These are phyloP conservation scores for Penicillium palitans DNA, from an alignment of 2,329 filamentous ascomycete species.

Conservation along the genomic window DNA sequence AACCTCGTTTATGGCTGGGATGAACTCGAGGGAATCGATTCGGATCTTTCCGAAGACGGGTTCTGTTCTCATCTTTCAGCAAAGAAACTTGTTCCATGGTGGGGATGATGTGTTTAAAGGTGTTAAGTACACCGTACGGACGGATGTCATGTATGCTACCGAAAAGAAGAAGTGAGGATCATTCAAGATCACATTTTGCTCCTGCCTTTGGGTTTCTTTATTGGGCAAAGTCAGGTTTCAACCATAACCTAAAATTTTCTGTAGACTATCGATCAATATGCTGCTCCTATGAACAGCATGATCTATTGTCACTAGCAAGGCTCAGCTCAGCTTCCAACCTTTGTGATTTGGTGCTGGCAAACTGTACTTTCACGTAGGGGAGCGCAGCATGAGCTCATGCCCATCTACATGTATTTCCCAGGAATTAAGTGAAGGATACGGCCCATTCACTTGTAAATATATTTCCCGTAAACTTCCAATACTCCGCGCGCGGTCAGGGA, in stretches of 20 bases:
- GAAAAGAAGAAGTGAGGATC: background rate
- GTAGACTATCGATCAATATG: too few relatives aligned
- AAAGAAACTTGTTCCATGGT: constrained; percentile 53
- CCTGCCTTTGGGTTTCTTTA: background rate
- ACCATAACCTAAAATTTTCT: background rate
- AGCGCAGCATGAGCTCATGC: constrained; percentile 43
- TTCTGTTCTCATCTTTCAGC: constrained; percentile 58
- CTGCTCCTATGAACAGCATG: background rate
- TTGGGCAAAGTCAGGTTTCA: too few relatives aligned
- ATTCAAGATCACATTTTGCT: too few relatives aligned
- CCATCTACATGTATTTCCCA: constrained; percentile 50
- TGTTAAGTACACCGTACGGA: constrained; percentile 57
- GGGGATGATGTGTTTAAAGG: constrained; percentile 57
- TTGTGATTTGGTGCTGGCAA: constrained; percentile 24
- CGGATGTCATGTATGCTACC: constrained; percentile 55
- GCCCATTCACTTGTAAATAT: constrained; percentile 46
- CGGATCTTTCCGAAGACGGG: constrained; percentile 54
- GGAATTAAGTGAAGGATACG: constrained; percentile 46
- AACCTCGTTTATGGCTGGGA: constrained; percentile 51
- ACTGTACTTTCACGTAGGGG: constrained; percentile 49
- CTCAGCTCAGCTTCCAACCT: constrained; percentile 10
- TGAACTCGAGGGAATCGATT: constrained; percentile 34
- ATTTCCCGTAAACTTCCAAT: constrained; percentile 39
- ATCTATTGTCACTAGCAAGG: background rate
- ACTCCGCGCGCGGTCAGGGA: constrained; percentile 48